Conservation (phyloP, 257 asterid species). For the Solanum virginianum region DNA sequence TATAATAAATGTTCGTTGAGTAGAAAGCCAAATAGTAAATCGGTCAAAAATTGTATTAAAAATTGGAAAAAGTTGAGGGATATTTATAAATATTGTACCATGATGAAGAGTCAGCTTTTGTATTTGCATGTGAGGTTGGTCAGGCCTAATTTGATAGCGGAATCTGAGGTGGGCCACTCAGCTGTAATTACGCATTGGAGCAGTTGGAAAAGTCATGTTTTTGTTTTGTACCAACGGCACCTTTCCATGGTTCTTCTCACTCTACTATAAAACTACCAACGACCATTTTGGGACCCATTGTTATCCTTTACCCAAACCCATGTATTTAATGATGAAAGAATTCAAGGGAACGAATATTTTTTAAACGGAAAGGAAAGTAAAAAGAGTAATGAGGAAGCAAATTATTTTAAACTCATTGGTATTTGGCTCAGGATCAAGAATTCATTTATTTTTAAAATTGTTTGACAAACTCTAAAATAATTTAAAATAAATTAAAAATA, state of each 20-base stretch:
- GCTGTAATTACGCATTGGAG: neutral
- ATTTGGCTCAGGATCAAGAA: neutral
- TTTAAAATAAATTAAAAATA: too few species aligned
- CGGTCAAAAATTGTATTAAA: neutral
- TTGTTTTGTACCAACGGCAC: neutral
- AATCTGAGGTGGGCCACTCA: neutral
- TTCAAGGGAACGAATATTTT: neutral
- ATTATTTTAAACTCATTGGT: neutral
- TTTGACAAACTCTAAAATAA: too few species aligned
- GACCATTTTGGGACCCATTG: neutral
- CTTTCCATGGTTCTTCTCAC: neutral
- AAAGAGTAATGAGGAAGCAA: neutral
- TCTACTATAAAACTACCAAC: neutral
- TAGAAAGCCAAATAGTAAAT: neutral
- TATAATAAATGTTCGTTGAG: neutral
- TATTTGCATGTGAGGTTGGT: neutral
- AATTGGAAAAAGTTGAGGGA: neutral
- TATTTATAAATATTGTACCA: neutral
- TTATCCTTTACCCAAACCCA: neutral
- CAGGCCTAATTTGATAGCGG: neutral
- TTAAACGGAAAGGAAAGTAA: neutral
- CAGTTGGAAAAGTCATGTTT: neutral
- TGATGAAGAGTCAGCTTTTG: neutral
- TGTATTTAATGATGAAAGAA: neutral
- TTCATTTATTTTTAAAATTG: neutral